Evolutionary conservation across 208 protist species (phyloP).

Genomic region (Leishmania tropica): DNA sequence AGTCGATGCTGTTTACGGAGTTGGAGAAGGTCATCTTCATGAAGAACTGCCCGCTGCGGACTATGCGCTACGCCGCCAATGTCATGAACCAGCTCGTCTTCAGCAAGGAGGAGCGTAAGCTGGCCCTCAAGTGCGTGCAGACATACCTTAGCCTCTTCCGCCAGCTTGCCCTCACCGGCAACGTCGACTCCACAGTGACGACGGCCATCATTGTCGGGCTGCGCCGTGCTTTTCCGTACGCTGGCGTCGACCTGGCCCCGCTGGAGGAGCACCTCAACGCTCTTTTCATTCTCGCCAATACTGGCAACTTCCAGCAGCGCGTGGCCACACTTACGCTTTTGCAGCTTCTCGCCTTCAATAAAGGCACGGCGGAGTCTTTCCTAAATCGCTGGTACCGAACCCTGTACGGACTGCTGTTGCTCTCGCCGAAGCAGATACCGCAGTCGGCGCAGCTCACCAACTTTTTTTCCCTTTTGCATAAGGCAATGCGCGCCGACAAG

Average conservation of each 20-base stretch:
- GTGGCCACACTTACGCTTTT: conserved; percentile 87
- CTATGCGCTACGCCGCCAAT: conserved; percentile 90
- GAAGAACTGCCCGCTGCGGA: conserved; percentile 87
- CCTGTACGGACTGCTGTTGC: conserved; percentile 86
- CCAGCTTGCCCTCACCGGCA: conserved; percentile 62
- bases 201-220: conserved; percentile 91
- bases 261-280: conserved; percentile 88
- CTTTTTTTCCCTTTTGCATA: conserved; percentile 92
- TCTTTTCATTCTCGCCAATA: conserved; percentile 90
- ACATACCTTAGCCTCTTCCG: conserved; percentile 91
- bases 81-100: conserved; percentile 94
- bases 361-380: conserved; percentile 66
- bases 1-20: conserved; percentile 84
- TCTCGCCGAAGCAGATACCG: conserved; percentile 90
- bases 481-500: conserved; percentile 83
- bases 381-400: conserved; percentile 90
- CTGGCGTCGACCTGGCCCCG: conserved; percentile 77
- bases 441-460: conserved; percentile 87
- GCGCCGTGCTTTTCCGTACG: conserved; percentile 92
- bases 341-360: conserved; percentile 82
- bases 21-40: conserved; percentile 92
- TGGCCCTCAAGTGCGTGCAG: conserved; percentile 87
- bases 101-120: conserved; percentile 89
- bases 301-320: conserved; percentile 87
- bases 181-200: conserved; percentile 84